Evolutionary conservation across 2,329 filamentous ascomycete genomes (phyloP), one percentile per base, ranked within the genome.

Genomic region (Didymosphaeria variabile): DNA sequence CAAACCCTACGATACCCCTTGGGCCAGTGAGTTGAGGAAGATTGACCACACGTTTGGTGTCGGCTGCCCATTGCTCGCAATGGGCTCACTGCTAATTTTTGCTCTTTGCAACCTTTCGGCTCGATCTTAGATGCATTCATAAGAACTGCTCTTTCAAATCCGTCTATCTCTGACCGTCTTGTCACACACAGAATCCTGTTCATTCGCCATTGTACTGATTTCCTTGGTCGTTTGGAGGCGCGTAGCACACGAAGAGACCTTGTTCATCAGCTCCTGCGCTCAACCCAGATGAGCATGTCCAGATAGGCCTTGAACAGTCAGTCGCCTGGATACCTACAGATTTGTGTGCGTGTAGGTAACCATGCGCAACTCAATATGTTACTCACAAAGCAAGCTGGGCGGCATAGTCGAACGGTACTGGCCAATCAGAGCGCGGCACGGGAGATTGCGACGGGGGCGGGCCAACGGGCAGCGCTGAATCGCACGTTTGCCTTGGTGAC

Each of bases 1-100:
- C 70, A 15, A 55, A 46, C 38, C 71, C 72, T 15, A 68, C 67
- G 5, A 61, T 73, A 9, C 71, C 72, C 10, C 58, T 73, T 15
- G 65, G 57, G 5, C 68, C 63, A 53, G 64, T 71, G 8, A 53
- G 40, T 9, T 66, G 40, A 60, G 38, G 34, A 36, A n/a, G 31
- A 17, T 12, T 50, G 34, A 42, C 36, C 7, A 31, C 29, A 26
- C 36, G 9, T 9, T 19, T 47, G 7, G 13, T 34, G 31, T 15
- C 19, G 19, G n/a, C 10, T 26, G 12, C 23, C 23, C 2, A 23
- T 42, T 9, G 10, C 17, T 49, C n/a, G 31, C 19, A 21, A 13
- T 32, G 21, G 23, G 5, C 15, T 32, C 38, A 42, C 23, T 19
- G 7, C 19, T 3, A n/a, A 44, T 42, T 17, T 12, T 15, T 38